Base-by-base conservation (phyloP, 208 protist genomes). In the Leishmania arabica region DNA sequence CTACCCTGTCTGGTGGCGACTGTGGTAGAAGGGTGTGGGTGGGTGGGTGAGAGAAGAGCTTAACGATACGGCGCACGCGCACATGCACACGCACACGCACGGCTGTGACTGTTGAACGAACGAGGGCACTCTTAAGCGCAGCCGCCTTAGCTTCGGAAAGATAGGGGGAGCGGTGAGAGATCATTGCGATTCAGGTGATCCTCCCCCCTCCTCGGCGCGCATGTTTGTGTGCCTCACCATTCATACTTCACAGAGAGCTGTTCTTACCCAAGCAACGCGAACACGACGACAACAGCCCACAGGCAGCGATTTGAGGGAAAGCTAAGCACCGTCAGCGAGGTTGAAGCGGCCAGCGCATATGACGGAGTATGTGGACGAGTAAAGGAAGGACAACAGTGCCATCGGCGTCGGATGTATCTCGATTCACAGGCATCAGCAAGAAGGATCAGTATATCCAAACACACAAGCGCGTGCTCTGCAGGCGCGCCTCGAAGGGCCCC, bases 1-100 rank as follows among this genome's bases (percentile, higher is more conserved):
- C 85, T 94, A 88, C 74, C 94, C 94, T 9, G n/a, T 93, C 34
- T 95, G 87, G 92, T 97, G 94, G 94, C 86, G 90, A 24, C 81
- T 94, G n/a, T 96, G 92, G 90, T 95, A 84, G 83, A 11, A 1
- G 8, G 45, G 45, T 42, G 42, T 9, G 7, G 9, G 45, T 31
- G 40, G 27, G n/a, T 17, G 69, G 2, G 34, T 0, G 40, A 6
- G 27, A 11, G 45, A 27, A 56, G 21, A 69, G 24, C 9, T 31
- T 17, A 45, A 73, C 45, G 40, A 56, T 75, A 78, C 9, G 27
- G 70, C 62, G 34, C 42, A 45, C 42, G 70, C 62, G 34, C 42
- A 45, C 42, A 45, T 45, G 42, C 42, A 45, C 42, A 7, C 40
- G 40, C 74, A 51, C 37, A 45, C n/a, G 24, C 24, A 68, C 3